Evolutionary conservation across 148 eudicot species (phyloP).

Genomic region (Dysphania ambrosioides): DNA sequence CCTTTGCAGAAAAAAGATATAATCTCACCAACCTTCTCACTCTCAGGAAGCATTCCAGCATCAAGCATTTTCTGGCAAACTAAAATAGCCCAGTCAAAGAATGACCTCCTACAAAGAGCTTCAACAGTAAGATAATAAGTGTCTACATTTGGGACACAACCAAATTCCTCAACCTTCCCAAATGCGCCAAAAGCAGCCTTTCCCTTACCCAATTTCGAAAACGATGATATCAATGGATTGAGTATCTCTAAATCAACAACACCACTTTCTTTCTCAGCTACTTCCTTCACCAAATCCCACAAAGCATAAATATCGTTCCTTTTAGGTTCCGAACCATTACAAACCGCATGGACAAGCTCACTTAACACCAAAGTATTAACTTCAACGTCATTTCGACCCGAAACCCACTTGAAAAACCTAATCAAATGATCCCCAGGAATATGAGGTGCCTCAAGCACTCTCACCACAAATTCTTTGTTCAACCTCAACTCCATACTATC

Average conservation of each 20-base stretch:
- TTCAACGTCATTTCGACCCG: slow-evolving; percentile 30
- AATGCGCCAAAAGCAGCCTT: slow-evolving; percentile 72
- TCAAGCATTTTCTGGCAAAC: slow-evolving; percentile 64
- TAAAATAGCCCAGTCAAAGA: slow-evolving; percentile 56
- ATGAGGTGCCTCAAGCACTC: slow-evolving; percentile 50
- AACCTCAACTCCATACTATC: slow-evolving; percentile 38
- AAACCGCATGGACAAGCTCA: slow-evolving; percentile 42
- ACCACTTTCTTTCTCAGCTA: slow-evolving; percentile 51
- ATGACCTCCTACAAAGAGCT: slow-evolving; percentile 58
- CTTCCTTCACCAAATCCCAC: slow-evolving; percentile 71
- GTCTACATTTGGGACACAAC: slow-evolving; percentile 53
- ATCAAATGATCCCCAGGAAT: slow-evolving; percentile 56
- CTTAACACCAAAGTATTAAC: slow-evolving; percentile 32
- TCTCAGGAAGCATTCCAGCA: slow-evolving; percentile 53
- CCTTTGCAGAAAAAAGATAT: slow-evolving; percentile 62
- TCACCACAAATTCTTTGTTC: slow-evolving; percentile 51
- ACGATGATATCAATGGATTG: slow-evolving; percentile 52
- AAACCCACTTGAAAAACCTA: slow-evolving; percentile 58
- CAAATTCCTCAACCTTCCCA: slow-evolving; percentile 64
- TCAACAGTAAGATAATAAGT: slow-evolving; percentile 59
- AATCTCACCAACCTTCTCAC: slow-evolving; percentile 56
- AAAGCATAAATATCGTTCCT: slow-evolving; percentile 49
- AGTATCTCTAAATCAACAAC: slow-evolving; percentile 44
- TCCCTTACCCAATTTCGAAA: slow-evolving; percentile 63
- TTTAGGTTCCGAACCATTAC: slow-evolving; percentile 28